These are phyloP conservation scores for Cutaneotrichosporon cavernicola DNA, from an alignment of 1,284 basidiomycete species.

Conservation along the genomic window DNA sequence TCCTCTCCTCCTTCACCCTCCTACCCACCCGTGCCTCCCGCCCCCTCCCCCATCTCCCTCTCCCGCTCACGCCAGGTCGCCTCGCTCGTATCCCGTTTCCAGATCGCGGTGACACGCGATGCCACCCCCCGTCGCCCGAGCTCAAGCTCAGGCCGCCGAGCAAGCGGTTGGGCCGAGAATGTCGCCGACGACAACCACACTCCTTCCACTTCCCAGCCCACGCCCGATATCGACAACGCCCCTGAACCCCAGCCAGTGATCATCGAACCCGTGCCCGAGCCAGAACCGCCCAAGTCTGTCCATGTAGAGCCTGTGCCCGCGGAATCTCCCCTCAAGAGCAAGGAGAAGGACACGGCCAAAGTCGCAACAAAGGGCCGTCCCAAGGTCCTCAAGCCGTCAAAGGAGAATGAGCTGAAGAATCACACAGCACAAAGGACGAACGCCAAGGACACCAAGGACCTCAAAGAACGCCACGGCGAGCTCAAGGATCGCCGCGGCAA, in stretches of 20 bases:
- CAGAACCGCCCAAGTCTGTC: background rate
- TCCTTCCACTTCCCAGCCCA: background rate
- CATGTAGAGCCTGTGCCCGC: background rate
- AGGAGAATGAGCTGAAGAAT: background rate
- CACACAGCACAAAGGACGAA: background rate
- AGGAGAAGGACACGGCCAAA: conserved; percentile 7
- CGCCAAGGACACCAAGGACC: background rate
- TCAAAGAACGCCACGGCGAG: background rate
- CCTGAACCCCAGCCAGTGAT: background rate
- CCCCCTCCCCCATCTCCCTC: background rate
- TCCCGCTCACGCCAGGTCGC: conserved; percentile 21
- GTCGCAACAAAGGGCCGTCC: background rate
- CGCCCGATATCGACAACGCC: background rate
- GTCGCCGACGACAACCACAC: background rate
- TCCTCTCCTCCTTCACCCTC: background rate
- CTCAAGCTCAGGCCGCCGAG: conserved; percentile 13
- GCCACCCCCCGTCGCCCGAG: conserved; percentile 22
- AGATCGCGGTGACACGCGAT: conserved; percentile 28
- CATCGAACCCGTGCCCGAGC: conserved; percentile 3
- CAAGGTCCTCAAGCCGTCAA: background rate
- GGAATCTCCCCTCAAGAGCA: background rate
- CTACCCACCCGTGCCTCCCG: background rate
- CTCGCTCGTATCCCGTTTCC: conserved; percentile 29
- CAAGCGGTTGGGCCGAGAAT: background rate
- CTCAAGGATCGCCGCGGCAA: conserved; percentile 4